Evolutionary conservation across 2,329 filamentous ascomycete species (phyloP), one percentile per base, ranked within the genome.

Genomic region (Fusarium sp.): DNA sequence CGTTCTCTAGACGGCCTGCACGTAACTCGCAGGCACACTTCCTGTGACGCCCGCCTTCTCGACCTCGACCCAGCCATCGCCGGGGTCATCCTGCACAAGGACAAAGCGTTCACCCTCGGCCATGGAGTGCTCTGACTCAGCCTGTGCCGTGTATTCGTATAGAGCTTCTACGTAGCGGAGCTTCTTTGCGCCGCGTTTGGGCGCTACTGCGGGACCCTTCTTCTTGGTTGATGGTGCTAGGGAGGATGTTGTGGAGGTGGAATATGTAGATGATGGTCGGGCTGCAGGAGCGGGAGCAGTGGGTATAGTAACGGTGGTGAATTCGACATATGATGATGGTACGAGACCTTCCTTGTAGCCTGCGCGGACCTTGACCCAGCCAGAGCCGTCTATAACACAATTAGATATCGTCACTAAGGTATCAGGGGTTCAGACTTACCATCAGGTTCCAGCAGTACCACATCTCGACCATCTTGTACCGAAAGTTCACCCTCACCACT

Each of bases 1-100:
- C 37, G 61, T 70, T 66, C 48, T 76, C 82, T 84, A 92, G 56
- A 93, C 89, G 78, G 92, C 89, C 82, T 94, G 92, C 66, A 98
- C 89, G 84, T 98, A 99, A 81, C 94, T 97, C 41, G 95, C 95
- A 49, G 96, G 96, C 60, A 99, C 96, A 80, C 94, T 97, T 79
- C 91, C 95, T 54, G 91, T 94, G 44, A 91, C 85, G 4, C 95
- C 95, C 23, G 94, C 94, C 82, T 94, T 94, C 84, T 98, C 96
- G 23, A 99, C 96, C 84, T 98, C 96, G 33, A 92, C 94, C 96
- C 96, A 99, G 1, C 96, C 96, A 83, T 98, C 96, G 3, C 96
- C 96, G 0, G 91, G 88, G 79, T 98, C 95, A 63, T 93, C 91
- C 77, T 91, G 94, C 69, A 98, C 90, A 37, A 99, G 85, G 42